Percentiles rank a stretch among this genome's conserved stretches.
Evolutionary conservation across 2,329 filamentous ascomycete genomes (phyloP).

Genomic region (Penicillium sp.): DNA sequence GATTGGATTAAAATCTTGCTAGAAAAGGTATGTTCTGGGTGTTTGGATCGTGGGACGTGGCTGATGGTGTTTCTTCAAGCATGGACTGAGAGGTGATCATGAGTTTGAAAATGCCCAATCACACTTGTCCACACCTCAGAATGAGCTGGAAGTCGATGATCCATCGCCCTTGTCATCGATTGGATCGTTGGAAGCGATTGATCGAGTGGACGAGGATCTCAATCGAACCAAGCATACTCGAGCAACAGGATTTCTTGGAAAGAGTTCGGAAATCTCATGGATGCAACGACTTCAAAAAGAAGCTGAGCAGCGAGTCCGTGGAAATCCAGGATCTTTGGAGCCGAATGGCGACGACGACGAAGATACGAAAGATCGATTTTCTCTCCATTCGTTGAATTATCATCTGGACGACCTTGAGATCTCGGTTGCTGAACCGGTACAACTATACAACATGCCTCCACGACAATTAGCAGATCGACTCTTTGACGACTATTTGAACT

Average conservation of each 20-base stretch:
- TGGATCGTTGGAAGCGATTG: constrained; percentile 42
- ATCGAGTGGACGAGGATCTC: constrained; percentile 42
- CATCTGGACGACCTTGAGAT: constrained; percentile 43
- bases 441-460: constrained; percentile 40
- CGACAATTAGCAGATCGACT: constrained; percentile 32
- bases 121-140: constrained; percentile 26
- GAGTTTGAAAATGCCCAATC: constrained; percentile 19
- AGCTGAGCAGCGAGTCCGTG: constrained; percentile 31
- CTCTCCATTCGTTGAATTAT: constrained; percentile 35
- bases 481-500: constrained; percentile 34
- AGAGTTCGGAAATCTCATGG: constrained; percentile 45
- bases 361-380: constrained; percentile 26
- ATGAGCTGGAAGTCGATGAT: constrained; percentile 27
- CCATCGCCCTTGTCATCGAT: constrained; percentile 32
- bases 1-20: constrained; percentile 33
- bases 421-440: constrained; percentile 37
- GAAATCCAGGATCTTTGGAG: constrained; percentile 26
- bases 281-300: constrained; percentile 40
- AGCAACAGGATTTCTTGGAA: constrained; percentile 42
- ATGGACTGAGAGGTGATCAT: constrained; percentile 19
- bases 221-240: constrained; percentile 34
- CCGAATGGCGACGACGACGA: constrained; percentile 11
- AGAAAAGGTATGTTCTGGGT: constrained; percentile 31
- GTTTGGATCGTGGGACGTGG: background rate
- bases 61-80: constrained; percentile 15